Percentiles rank a stretch among this genome's conserved stretches.
phyloP scores from a whole-genome alignment of 306 rosid species.

The Crotalaria pallida region DNA sequence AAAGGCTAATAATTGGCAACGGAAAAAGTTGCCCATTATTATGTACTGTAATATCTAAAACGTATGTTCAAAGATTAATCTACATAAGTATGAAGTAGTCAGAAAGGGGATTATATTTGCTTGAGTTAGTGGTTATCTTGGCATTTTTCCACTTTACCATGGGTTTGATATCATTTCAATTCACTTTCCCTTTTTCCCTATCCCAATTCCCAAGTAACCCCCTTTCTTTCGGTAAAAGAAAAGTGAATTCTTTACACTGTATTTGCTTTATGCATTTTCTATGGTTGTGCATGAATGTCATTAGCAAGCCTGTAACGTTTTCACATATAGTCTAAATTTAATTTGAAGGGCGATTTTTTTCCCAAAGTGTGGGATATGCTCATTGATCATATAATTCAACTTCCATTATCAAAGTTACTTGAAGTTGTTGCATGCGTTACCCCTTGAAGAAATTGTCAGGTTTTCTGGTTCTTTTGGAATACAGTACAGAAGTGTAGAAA shows the following conservation, averaged over 20 bases:
- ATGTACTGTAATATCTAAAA: neutral
- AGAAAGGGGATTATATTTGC: neutral
- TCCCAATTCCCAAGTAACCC: neutral
- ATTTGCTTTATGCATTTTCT: neutral
- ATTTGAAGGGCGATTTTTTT: neutral
- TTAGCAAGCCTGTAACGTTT: neutral
- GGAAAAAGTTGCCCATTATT: conserved; percentile 8
- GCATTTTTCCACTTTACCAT: neutral
- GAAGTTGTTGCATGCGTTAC: neutral
- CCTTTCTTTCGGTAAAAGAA: neutral
- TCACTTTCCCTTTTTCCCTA: neutral
- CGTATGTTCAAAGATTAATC: neutral
- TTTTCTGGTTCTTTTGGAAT: neutral
- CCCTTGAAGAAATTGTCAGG: neutral
- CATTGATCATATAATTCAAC: neutral
- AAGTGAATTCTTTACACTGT: neutral
- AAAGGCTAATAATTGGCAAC: conserved; percentile 12
- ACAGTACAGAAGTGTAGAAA: neutral
- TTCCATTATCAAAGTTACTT: neutral
- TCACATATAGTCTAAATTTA: neutral
- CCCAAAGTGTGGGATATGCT: neutral
- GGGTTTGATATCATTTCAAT: neutral
- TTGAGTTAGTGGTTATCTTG: neutral
- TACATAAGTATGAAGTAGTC: neutral
- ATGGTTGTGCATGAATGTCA: neutral